Percentiles rank a stretch among this genome's conserved stretches.
Evolutionary conservation across 805 yeast species (phyloP).

Genomic region (Starmerella floris): DNA sequence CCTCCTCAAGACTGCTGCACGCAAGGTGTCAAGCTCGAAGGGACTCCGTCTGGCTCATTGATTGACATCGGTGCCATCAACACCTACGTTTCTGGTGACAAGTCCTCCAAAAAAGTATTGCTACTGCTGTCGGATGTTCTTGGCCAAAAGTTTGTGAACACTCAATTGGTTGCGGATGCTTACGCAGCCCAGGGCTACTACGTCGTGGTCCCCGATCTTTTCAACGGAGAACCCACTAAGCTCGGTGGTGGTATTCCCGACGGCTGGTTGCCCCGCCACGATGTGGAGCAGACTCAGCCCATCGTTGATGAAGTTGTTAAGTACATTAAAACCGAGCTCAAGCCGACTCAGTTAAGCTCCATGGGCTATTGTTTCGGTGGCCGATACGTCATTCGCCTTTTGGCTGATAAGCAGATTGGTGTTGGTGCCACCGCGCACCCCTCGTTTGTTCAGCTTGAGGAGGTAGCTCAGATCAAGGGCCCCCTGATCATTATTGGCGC

Average conservation of each 20-base stretch:
- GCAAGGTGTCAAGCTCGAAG: constrained; percentile 24
- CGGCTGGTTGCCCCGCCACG: constrained; percentile 45
- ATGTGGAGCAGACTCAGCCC: constrained; percentile 35
- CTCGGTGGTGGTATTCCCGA: constrained; percentile 19
- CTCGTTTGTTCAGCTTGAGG: constrained; percentile 53
- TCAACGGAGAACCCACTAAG: constrained; percentile 41
- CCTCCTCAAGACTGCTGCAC: constrained; percentile 27
- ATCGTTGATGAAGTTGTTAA: constrained; percentile 38
- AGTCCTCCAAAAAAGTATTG: constrained; percentile 37
- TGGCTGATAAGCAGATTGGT: constrained; percentile 30
- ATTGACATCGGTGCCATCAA: constrained; percentile 21
- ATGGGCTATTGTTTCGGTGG: constrained; percentile 85
- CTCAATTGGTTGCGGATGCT: constrained; percentile 35
- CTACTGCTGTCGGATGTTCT: constrained; percentile 52
- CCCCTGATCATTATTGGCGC: constrained; percentile 68
- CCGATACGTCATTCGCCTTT: constrained; percentile 45
- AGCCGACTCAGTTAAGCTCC: constrained; percentile 33
- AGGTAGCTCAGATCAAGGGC: constrained; percentile 43
- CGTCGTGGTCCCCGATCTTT: constrained; percentile 65
- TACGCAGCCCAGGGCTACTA: constrained; percentile 50
- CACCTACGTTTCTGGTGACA: constrained; percentile 41
- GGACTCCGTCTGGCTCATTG: constrained; percentile 22
- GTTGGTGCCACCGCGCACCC: constrained; percentile 79
- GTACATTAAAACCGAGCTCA: constrained; percentile 33
- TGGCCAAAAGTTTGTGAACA: constrained; percentile 49